Percentiles rank a stretch among this genome's conserved stretches.
These are phyloP conservation scores for Coffea canephora DNA, from an alignment of 257 asterid species.

Conservation along the genomic window DNA sequence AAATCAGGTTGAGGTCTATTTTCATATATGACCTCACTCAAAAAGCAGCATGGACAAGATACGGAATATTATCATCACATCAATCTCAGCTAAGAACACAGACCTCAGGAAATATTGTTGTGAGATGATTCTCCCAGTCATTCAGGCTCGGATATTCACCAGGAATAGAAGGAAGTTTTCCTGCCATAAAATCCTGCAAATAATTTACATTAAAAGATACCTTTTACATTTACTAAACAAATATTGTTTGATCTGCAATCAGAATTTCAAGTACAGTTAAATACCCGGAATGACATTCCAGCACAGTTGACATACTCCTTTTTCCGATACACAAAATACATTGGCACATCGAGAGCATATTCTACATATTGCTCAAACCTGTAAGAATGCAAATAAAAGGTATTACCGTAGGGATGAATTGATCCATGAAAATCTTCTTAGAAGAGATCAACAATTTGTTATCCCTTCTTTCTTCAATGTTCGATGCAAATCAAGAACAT, in stretches of 20 bases:
- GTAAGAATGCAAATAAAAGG: slow-evolving; percentile 29
- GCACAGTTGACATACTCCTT: slow-evolving; percentile 74
- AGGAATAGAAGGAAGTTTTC: slow-evolving; percentile 84
- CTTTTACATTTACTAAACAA: slow-evolving; percentile 10
- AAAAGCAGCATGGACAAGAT: not conserved
- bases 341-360: slow-evolving; percentile 96
- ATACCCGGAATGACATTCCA: slow-evolving; percentile 91
- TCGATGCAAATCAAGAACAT: not conserved
- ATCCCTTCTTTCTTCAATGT: not conserved
- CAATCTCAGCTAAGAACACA: slow-evolving; percentile 18
- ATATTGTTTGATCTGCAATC: slow-evolving; percentile 1
- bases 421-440: slow-evolving; percentile 1
- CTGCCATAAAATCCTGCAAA: slow-evolving; percentile 89
- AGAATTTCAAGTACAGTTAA: slow-evolving; percentile 27
- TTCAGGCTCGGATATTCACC: slow-evolving; percentile 87
- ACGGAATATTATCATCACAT: slow-evolving; percentile 13
- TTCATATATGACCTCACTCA: not conserved
- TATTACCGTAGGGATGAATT: slow-evolving; percentile 13
- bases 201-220: slow-evolving; percentile 15
- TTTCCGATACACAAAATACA: slow-evolving; percentile 95
- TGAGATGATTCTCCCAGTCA: slow-evolving; percentile 98
- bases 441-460: not conserved
- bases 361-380: slow-evolving; percentile 98
- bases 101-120: slow-evolving; percentile 98
- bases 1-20: slow-evolving; percentile 9